Evolutionary conservation across 495 filamentous ascomycete genomes (phyloP).

Genomic region (Xylaria castorea): DNA sequence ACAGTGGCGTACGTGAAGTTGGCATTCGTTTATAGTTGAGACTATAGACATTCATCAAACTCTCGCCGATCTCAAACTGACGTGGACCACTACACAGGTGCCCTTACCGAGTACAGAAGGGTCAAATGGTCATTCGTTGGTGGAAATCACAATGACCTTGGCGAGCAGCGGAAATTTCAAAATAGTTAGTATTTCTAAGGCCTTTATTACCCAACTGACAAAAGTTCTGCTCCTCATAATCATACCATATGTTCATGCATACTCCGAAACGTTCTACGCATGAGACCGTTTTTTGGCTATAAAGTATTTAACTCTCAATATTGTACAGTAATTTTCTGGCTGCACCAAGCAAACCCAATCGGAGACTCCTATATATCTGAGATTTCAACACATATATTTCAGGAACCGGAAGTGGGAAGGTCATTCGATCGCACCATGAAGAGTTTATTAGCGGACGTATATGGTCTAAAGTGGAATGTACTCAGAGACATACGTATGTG

Average conservation of each 20-base stretch:
- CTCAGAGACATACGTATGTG: background rate
- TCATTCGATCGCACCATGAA: background rate
- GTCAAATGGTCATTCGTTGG: background rate
- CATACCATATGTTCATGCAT: background rate
- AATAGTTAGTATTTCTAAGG: background rate
- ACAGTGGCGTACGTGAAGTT: constrained; percentile 1
- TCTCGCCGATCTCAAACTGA: background rate
- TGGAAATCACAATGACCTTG: fast-evolving
- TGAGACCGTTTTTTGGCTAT: background rate
- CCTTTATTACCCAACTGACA: background rate
- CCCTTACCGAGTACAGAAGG: background rate
- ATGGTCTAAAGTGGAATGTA: background rate
- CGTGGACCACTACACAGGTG: background rate
- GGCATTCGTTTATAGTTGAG: background rate
- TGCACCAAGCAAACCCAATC: background rate
- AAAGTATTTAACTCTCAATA: background rate
- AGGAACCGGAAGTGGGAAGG: background rate
- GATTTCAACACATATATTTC: background rate
- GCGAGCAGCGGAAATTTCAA: background rate
- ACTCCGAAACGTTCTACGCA: background rate
- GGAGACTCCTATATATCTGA: background rate
- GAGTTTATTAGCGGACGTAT: background rate
- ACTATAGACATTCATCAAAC: background rate
- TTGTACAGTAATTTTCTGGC: background rate
- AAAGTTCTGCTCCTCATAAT: background rate